These are phyloP conservation scores for Rugosomyces carneus DNA, from an alignment of 1,284 basidiomycete genomes.

Conservation along the genomic window DNA sequence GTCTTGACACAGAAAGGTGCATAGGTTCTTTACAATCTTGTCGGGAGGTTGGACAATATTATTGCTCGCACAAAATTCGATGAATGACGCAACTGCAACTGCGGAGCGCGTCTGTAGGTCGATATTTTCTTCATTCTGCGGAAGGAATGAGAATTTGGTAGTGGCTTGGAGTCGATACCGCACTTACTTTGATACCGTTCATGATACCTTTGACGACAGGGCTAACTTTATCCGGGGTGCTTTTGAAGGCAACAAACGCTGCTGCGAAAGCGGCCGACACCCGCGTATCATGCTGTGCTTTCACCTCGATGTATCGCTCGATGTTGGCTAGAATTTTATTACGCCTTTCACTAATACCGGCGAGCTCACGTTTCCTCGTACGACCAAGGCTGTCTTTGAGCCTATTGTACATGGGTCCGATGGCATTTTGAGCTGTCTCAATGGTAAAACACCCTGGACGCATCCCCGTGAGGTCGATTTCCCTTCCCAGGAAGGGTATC, in stretches of 20 bases:
- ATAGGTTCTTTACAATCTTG: conserved; percentile 97
- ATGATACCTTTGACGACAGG: conserved; percentile 96
- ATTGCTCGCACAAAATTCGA: conserved; percentile 77
- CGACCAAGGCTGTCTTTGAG: conserved; percentile 70
- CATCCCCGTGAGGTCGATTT: conserved; percentile 71
- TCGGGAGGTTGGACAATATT: conserved; percentile 63
- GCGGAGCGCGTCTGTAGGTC: conserved; percentile 92
- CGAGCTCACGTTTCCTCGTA: conserved; percentile 75
- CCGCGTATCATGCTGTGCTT: conserved; percentile 83
- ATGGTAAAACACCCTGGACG: conserved; percentile 74
- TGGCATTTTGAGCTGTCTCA: conserved; percentile 69
- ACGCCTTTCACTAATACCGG: conserved; percentile 75
- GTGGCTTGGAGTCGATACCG: background rate
- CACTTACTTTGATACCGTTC: conserved; percentile 90
- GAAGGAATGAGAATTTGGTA: conserved; percentile 7
- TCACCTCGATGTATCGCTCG: conserved; percentile 79
- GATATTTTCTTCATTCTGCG: conserved; percentile 82
- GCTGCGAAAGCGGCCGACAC: conserved; percentile 88
- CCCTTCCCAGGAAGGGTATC: conserved; percentile 75
- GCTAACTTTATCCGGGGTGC: conserved; percentile 89
- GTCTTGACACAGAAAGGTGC: conserved; percentile 95
- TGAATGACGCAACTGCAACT: conserved; percentile 79
- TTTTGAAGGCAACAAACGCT: conserved; percentile 82
- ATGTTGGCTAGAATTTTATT: conserved; percentile 70
- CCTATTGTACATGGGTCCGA: conserved; percentile 66